A percentile compares a stretch with the other conserved stretches of the same genome.
These are phyloP conservation scores for Metschnikowia colocasiae DNA, from an alignment of 805 yeast genomes.

Conservation along the genomic window DNA sequence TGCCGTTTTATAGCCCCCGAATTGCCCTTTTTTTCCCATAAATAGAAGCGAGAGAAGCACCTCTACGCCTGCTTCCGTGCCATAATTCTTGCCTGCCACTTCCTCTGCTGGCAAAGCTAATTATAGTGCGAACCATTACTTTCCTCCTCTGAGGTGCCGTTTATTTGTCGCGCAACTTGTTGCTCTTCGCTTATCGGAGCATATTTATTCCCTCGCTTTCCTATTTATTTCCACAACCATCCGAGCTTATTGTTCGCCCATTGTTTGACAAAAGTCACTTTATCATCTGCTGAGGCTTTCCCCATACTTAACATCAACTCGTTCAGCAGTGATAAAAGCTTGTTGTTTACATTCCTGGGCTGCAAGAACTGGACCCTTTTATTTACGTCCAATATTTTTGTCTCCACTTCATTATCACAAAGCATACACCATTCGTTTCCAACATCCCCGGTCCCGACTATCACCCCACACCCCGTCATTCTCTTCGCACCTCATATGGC, in stretches of 20 bases:
- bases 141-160: background rate
- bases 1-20: background rate
- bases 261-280: background rate
- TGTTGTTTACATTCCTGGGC: background rate
- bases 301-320: background rate
- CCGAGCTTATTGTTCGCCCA: background rate
- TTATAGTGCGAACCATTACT: constrained; percentile 1
- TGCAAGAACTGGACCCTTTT: background rate
- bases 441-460: background rate
- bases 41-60: background rate
- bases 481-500: background rate
- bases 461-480: background rate
- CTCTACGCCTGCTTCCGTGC: background rate
- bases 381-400: background rate
- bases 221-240: background rate
- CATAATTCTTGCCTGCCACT: background rate
- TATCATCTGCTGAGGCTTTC: background rate
- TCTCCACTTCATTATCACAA: background rate
- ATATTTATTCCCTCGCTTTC: constrained; percentile 2
- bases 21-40: background rate
- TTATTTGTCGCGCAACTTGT: constrained; percentile 4
- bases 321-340: background rate
- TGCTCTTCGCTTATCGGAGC: constrained; percentile 4
- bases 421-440: background rate
- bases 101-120: background rate